Evolutionary conservation across 495 filamentous ascomycete species (phyloP).

Genomic region (Neurospora pannonica): DNA sequence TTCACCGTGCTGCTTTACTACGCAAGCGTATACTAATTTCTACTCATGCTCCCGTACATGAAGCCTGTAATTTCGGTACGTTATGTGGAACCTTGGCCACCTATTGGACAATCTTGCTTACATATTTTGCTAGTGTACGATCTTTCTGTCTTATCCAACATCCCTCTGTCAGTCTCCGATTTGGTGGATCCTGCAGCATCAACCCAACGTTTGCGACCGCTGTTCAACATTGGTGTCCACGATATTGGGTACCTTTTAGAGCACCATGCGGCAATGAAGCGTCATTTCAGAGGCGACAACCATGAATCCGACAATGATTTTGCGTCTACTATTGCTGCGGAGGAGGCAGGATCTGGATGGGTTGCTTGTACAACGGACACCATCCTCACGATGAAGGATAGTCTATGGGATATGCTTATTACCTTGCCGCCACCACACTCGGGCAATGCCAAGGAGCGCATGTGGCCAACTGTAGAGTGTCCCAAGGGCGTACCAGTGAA

Average conservation of each 20-base stretch:
- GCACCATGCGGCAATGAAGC: conserved; percentile 32
- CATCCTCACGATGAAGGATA: conserved; percentile 72
- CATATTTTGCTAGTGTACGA: conserved; percentile 60
- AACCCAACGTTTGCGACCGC: conserved; percentile 61
- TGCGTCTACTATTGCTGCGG: conserved; percentile 3
- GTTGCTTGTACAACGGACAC: conserved; percentile 92
- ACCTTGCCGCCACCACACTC: conserved; percentile 59
- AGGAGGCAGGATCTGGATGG: conserved; percentile 60
- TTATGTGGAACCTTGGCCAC: background rate
- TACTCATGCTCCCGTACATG: conserved; percentile 72
- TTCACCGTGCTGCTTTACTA: conserved; percentile 80
- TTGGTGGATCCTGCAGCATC: conserved; percentile 52
- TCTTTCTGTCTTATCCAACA: conserved; percentile 78
- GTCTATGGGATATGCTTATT: conserved; percentile 81
- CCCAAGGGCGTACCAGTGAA: conserved; percentile 53
- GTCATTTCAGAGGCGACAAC: conserved; percentile 13
- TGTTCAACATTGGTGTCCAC: conserved; percentile 86
- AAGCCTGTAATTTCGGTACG: conserved; percentile 79
- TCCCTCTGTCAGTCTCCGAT: conserved; percentile 54
- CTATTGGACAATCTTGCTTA: background rate
- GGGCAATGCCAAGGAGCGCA: conserved; percentile 43
- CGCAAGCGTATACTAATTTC: conserved; percentile 84
- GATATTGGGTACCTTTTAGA: conserved; percentile 74
- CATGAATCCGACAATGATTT: conserved; percentile 4
- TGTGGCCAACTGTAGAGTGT: conserved; percentile 69